Evolutionary conservation across 2,329 filamentous ascomycete species (phyloP).

Genomic region (Penicillium rolfsii): DNA sequence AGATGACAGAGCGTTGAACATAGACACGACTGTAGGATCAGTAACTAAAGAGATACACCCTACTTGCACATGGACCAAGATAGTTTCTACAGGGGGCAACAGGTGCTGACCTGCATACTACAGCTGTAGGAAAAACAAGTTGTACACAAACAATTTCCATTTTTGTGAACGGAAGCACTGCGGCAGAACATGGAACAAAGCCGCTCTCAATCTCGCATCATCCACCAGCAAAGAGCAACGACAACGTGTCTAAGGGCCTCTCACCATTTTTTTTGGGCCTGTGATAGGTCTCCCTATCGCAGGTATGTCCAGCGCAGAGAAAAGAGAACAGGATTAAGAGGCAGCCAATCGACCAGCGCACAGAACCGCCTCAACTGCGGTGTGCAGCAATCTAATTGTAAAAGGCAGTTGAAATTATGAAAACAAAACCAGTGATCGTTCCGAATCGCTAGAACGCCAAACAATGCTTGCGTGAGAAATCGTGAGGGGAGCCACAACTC

Average conservation of each 20-base stretch:
- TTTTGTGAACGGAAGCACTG: conserved; percentile 23
- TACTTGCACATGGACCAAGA: not conserved
- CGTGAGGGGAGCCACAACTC: conserved; percentile 31
- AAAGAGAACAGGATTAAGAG: conserved; percentile 38
- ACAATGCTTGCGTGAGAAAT: conserved; percentile 49
- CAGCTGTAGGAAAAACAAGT: not conserved
- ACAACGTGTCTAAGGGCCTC: conserved; percentile 20
- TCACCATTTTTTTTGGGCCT: conserved; percentile 32
- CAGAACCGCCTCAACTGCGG: conserved; percentile 45
- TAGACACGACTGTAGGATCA: not conserved
- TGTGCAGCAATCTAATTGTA: conserved; percentile 48
- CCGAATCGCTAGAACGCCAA: conserved; percentile 50
- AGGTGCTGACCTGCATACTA: not conserved
- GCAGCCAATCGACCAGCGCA: conserved; percentile 49
- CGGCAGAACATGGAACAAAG: conserved; percentile 15
- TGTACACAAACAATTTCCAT: conserved; percentile 18
- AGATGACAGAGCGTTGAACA: not conserved
- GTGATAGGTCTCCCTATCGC: conserved; percentile 23
- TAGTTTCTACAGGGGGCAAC: not conserved
- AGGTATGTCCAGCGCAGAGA: conserved; percentile 28
- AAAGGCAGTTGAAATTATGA: conserved; percentile 29
- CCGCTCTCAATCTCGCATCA: conserved; percentile 19
- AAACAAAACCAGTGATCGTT: conserved; percentile 33
- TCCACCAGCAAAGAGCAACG: conserved; percentile 14
- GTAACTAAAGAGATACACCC: not conserved